These are phyloP conservation scores for Suhomyces yuchorum DNA, from an alignment of 1,139 yeast species.

Conservation along the genomic window DNA sequence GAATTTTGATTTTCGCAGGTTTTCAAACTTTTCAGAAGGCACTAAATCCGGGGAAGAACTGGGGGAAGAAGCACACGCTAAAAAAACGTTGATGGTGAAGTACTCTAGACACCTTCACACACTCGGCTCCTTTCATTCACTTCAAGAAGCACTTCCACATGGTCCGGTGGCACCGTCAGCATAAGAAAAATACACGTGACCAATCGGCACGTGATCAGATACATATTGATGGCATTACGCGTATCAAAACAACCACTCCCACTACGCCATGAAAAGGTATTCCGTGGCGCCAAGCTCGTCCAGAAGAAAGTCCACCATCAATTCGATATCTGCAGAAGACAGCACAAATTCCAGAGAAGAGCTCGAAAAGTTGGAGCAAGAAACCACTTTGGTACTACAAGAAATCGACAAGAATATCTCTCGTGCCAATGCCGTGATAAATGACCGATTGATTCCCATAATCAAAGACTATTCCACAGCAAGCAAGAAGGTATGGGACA, in stretches of 20 bases:
- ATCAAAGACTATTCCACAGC: constrained; percentile 59
- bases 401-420: constrained; percentile 75
- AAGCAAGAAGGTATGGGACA: constrained; percentile 58
- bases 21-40: not conserved
- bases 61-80: not conserved
- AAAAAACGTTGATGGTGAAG: too few species aligned
- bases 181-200: too few species aligned
- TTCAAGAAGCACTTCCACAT: too few species aligned
- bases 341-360: constrained; percentile 46
- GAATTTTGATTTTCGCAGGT: constrained; percentile 4
- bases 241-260: constrained; percentile 5
- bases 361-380: constrained; percentile 70
- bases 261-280: constrained; percentile 37
- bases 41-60: not conserved
- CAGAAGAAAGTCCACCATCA: constrained; percentile 37
- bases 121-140: too few species aligned
- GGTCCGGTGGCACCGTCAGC: too few species aligned
- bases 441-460: constrained; percentile 62
- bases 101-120: too few species aligned
- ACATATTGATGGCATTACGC: not conserved
- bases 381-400: constrained; percentile 75
- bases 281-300: constrained; percentile 45
- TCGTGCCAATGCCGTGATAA: constrained; percentile 62
- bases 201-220: not conserved
- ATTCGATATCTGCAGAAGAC: constrained; percentile 19